Evolutionary conservation across 208 protist genomes (phyloP), one percentile per base, ranked within the genome.

Genomic region (Porcisia hertigi): DNA sequence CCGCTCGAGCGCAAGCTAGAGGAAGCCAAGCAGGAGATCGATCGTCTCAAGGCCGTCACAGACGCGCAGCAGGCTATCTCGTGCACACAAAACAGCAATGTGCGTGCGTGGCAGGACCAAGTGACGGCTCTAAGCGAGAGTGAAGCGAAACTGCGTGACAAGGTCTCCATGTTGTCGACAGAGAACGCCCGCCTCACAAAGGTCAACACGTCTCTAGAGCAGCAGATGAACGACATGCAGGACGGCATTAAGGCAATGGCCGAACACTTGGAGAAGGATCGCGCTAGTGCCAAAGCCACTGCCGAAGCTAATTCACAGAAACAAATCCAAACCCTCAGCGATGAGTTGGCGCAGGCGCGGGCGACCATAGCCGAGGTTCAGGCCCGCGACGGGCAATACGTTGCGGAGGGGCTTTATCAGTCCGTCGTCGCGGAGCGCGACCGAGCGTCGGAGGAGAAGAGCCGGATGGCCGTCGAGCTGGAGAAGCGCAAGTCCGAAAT

Each of bases 401-500:
- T 97, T 30, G 82, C 90, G 14, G 89, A 91, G 64, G 89, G 79
- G 0, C 89, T 94, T 53, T 91, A 95, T 69, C 79, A 90, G 69
- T 82, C 84, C 20, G 75, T 87, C 23, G 57, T 90, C 1, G 75
- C 69, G 1, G 91, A 95, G 73, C 88, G 88, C 45, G 86, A 92
- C 52, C 72, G 72, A 23, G 64, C 85, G 1, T 63, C 45, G 16
- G 89, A 92, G 64, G 89, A 95, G 18, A 81, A 85, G n/a, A 80
- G 80, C 58, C 77, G 65, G 39, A 84, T 85, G 64, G 76, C 41
- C 54, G 66, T 85, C 72, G 90, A 97, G 57, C 62, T 92, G 45
- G 90, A 97, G 62, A 92, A 93, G 85, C 80, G 91, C 69, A 97
- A 93, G 83, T 93, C 91, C 36, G 93, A 97, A 70, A 95, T 97